Evolutionary conservation across 192 early-diverging fungal species (phyloP), one percentile per base, ranked within the genome.

Genomic region (Backusella liffmaniae): DNA sequence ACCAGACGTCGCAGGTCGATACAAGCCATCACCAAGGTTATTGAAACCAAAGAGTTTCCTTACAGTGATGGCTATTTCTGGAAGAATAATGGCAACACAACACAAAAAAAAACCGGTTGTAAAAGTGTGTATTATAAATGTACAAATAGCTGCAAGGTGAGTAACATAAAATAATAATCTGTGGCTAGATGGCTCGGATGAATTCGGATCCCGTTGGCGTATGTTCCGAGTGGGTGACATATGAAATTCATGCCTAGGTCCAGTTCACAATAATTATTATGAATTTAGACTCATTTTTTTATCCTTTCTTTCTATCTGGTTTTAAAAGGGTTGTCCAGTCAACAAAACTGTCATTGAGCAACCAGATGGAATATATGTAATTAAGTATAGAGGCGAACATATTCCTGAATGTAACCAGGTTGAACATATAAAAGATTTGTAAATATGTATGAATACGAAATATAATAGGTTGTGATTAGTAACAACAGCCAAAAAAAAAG

Each of bases 121-220:
- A 87, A 84, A 80, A 89, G 86, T 72, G 81, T 89, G 42, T 89
- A 89, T 74, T 89, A 86, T 76, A 89, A 89, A 71, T 89, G 88
- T 49, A 84, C 85, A 13, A 89, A 88, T 74, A 89, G 88, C 62
- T 85, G 80, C 34, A 82, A 80, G 67, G 87, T 84, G 70, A 78
- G 84, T 34, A 65, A 66, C 10, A 10, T 32, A 37, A 39, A 30
- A 56, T 65, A 42, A 67, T 42, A 67, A 67, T 51, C 67, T 41
- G 32, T 62, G 70, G 67, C 70, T 72, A 72, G 70, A 26, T 62
- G 56, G 26, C 56, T 62, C 56, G 56, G 56, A 62, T 62, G 56
- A 62, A 62, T 62, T 62, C 56, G 56, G 56, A 62, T 62, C 21
- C 49, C 18, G 16, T 75, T 66, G 46, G 75, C 30, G 76, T 32